phyloP scores from a whole-genome alignment of 768 basidiomycete genomes.

The Pisolithus marmoratus region DNA sequence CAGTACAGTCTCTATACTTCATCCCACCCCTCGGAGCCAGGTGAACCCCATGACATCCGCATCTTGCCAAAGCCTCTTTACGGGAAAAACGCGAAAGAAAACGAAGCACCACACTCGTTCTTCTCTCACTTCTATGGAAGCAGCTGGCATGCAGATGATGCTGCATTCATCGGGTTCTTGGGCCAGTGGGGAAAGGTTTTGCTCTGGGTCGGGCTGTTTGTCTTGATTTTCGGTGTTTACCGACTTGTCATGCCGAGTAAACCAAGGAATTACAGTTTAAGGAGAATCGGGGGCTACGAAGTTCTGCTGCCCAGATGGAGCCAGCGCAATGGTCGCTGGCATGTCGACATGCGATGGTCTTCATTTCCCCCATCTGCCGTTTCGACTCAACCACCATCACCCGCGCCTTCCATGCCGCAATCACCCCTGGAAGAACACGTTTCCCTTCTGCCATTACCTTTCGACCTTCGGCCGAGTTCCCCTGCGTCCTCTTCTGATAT shows the following conservation, averaged over 20 bases:
- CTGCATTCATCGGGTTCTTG: constrained; percentile 93
- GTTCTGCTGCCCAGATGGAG: constrained; percentile 73
- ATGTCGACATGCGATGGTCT: constrained; percentile 60
- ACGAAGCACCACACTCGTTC: constrained; percentile 85
- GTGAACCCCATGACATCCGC: constrained; percentile 66
- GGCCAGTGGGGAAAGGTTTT: constrained; percentile 81
- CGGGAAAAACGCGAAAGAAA: constrained; percentile 86
- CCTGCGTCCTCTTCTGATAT: constrained; percentile 46
- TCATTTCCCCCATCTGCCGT: constrained; percentile 38
- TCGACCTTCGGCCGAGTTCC: constrained; percentile 53
- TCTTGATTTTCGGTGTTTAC: constrained; percentile 66
- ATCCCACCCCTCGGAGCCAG: constrained; percentile 51
- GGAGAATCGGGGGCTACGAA: constrained; percentile 69
- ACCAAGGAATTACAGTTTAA: constrained; percentile 53
- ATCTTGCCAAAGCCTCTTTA: constrained; percentile 96
- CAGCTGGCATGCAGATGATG: constrained; percentile 98
- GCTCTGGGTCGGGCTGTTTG: constrained; percentile 76
- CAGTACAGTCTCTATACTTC: constrained; percentile 87
- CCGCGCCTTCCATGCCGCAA: constrained; percentile 42
- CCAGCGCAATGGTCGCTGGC: constrained; percentile 66
- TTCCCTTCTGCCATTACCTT: constrained; percentile 58
- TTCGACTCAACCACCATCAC: constrained; percentile 39
- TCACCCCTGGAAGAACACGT: constrained; percentile 45
- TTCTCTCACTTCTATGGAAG: constrained; percentile 98
- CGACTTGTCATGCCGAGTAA: constrained; percentile 51